These are phyloP conservation scores for Apophysomyces ossiformis DNA, from an alignment of 371 early-diverging fungal genomes.

Conservation along the genomic window DNA sequence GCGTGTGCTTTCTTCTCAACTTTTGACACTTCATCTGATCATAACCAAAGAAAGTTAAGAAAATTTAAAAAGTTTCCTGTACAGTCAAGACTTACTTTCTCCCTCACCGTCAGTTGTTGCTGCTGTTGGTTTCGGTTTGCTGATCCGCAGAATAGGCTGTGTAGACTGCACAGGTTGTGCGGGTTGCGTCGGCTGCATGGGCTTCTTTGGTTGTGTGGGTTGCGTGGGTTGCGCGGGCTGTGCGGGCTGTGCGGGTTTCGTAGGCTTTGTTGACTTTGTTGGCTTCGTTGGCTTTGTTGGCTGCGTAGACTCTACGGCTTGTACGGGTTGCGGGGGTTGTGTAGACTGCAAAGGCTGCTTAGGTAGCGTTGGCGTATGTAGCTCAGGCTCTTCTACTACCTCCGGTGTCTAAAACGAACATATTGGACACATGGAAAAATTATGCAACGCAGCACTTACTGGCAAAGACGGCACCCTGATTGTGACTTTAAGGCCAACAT, in stretches of 20 bases:
- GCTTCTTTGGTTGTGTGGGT: too few relatives aligned
- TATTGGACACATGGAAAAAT: not conserved
- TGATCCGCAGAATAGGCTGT: constrained; percentile 33
- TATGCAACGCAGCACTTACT: constrained; percentile 17
- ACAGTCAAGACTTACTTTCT: constrained; percentile 23
- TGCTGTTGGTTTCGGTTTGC: constrained; percentile 32
- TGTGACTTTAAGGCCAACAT: constrained; percentile 58
- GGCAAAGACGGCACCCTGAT: constrained; percentile 46
- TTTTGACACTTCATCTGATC: constrained; percentile 13
- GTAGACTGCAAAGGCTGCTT: too few relatives aligned
- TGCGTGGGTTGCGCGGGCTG: too few relatives aligned
- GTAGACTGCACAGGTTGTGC: too few relatives aligned
- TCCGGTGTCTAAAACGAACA: constrained; percentile 19
- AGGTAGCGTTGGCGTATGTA: constrained; percentile 21
- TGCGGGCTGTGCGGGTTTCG: too few relatives aligned
- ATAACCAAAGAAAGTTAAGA: not conserved
- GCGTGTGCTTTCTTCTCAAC: constrained; percentile 17
- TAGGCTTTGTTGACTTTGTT: too few relatives aligned
- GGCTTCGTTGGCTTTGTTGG: too few relatives aligned
- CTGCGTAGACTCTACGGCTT: too few relatives aligned
- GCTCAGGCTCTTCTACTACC: constrained; percentile 28
- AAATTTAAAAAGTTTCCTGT: not conserved
- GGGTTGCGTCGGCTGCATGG: too few relatives aligned
- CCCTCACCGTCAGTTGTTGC: constrained; percentile 14
- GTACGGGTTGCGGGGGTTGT: too few relatives aligned